Evolutionary conservation across 768 basidiomycete genomes (phyloP).

Genomic region (Amanita muscaria): DNA sequence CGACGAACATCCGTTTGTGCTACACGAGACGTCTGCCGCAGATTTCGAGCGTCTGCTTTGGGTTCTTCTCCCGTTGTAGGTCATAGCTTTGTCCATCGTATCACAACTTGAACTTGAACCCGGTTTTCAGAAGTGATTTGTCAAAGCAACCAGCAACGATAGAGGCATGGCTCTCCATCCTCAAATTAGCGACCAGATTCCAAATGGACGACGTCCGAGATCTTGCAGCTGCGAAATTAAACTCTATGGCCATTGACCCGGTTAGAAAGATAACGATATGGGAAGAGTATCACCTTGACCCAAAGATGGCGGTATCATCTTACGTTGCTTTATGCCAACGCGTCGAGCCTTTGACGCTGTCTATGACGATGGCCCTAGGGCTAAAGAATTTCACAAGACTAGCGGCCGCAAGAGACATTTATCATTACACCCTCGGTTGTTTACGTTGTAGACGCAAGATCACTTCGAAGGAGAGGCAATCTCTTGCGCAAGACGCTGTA

Average conservation of each 20-base stretch:
- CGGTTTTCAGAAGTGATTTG: constrained; percentile 12
- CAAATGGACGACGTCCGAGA: constrained; percentile 22
- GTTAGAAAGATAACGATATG: constrained; percentile 27
- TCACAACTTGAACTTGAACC: too few species aligned
- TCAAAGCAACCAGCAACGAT: constrained; percentile 16
- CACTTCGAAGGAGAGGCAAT: neutral
- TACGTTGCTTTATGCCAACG: constrained; percentile 23
- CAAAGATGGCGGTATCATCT: constrained; percentile 20
- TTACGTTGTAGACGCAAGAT: constrained; percentile 3
- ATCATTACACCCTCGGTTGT: constrained; percentile 22
- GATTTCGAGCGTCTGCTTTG: constrained; percentile 48
- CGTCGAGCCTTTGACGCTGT: constrained; percentile 23
- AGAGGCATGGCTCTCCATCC: constrained; percentile 25
- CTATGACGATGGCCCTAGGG: constrained; percentile 25
- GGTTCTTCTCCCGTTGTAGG: constrained; percentile 46
- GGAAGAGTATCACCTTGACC: constrained; percentile 27
- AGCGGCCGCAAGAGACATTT: constrained; percentile 24
- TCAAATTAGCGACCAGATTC: constrained; percentile 26
- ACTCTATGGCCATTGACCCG: constrained; percentile 22
- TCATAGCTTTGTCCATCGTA: too few species aligned
- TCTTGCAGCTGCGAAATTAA: constrained; percentile 21
- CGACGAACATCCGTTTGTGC: constrained; percentile 28
- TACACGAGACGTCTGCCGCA: constrained; percentile 34
- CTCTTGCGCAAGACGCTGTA: constrained; percentile 3
- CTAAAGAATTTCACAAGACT: constrained; percentile 25